phyloP scores from a whole-genome alignment of 768 basidiomycete genomes.

The Strobilomyces dryophilus region DNA sequence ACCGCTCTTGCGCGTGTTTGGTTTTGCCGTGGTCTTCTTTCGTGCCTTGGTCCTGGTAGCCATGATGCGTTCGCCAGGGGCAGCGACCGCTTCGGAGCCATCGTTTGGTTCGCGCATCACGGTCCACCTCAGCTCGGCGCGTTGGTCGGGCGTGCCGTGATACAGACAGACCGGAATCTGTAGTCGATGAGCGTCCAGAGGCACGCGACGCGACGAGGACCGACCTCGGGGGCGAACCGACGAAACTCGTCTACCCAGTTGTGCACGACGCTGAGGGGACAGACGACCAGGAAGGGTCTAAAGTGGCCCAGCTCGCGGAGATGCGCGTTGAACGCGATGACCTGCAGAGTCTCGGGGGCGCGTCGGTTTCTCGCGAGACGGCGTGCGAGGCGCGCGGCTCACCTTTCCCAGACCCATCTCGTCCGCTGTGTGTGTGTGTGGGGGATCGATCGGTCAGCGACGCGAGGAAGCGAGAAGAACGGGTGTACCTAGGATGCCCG shows the following conservation, averaged over 20 bases:
- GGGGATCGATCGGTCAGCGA: background rate
- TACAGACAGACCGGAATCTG: slow-evolving; percentile 89
- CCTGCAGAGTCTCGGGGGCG: slow-evolving; percentile 76
- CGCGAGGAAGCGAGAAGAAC: slow-evolving; percentile 9
- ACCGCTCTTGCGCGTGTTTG: slow-evolving; percentile 4
- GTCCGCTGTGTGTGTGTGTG: too few species aligned
- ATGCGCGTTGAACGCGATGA: slow-evolving; percentile 90
- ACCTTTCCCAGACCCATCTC: slow-evolving; percentile 95
- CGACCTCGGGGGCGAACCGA: slow-evolving; percentile 76
- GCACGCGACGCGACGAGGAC: background rate
- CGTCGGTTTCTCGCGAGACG: background rate
- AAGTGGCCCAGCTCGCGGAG: slow-evolving; percentile 68
- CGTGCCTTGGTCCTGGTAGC: background rate
- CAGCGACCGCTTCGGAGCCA: slow-evolving; percentile 18
- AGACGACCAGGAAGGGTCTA: slow-evolving; percentile 83
- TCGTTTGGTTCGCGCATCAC: slow-evolving; percentile 41
- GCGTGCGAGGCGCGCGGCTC: slow-evolving; percentile 2
- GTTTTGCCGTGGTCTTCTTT: too few species aligned
- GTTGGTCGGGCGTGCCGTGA: slow-evolving; percentile 78
- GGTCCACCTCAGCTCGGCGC: slow-evolving; percentile 71
- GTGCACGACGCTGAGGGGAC: slow-evolving; percentile 88
- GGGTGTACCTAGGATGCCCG: slow-evolving; percentile 65
- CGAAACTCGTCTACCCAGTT: slow-evolving; percentile 87
- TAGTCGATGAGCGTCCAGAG: background rate
- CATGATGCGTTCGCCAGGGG: slow-evolving; percentile 23